Evolutionary conservation across 768 basidiomycete species (phyloP).

Genomic region (Lentinus brumalis): DNA sequence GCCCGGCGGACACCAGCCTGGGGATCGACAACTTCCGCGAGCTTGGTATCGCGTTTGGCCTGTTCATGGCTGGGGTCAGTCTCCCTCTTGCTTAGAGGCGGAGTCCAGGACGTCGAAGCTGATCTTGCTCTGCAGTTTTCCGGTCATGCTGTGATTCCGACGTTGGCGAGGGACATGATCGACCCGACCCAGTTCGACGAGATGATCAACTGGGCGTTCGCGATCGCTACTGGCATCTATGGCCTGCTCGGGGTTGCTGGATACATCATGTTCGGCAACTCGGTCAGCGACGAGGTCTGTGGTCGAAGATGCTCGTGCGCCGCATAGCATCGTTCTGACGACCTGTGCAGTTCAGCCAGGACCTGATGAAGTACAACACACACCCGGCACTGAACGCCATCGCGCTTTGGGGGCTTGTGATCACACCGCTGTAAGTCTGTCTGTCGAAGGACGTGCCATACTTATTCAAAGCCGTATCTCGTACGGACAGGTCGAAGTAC

Average conservation of each 20-base stretch:
- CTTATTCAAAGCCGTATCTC: constrained; percentile 1
- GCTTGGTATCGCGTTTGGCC: constrained; percentile 80
- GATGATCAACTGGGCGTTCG: constrained; percentile 88
- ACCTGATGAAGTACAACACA: constrained; percentile 71
- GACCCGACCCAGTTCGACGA: constrained; percentile 77
- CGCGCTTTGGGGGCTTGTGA: constrained; percentile 85
- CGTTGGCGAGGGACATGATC: constrained; percentile 85
- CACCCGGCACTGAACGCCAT: constrained; percentile 71
- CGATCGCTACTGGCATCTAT: constrained; percentile 37
- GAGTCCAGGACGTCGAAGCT: not conserved
- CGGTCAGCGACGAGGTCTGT: constrained; percentile 78
- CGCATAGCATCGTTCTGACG: not conserved
- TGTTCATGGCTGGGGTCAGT: constrained; percentile 87
- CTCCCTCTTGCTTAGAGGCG: not conserved
- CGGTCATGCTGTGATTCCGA: constrained; percentile 91
- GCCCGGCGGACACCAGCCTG: constrained; percentile 68
- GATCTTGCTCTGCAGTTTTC: constrained; percentile 57
- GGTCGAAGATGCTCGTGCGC: not conserved
- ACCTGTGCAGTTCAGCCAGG: constrained; percentile 68
- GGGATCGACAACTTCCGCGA: constrained; percentile 53
- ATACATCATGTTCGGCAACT: constrained; percentile 88
- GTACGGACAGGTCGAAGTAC: constrained; percentile 71
- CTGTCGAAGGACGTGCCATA: not conserved
- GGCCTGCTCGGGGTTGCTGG: constrained; percentile 52
- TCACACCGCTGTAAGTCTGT: constrained; percentile 64